phyloP scores from a whole-genome alignment of 164 flowering plant species.

The Piper longum region DNA sequence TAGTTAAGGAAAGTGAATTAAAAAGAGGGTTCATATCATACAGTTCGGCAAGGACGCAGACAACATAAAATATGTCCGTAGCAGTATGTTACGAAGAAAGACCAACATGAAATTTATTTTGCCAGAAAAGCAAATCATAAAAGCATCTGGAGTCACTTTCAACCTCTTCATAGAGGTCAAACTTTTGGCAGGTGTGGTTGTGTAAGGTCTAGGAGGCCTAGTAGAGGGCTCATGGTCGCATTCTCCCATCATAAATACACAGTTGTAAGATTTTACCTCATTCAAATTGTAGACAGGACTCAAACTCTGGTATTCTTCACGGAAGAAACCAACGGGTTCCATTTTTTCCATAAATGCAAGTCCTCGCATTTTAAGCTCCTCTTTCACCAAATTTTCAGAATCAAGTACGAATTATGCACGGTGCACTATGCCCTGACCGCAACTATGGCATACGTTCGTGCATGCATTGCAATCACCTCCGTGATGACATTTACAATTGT shows the following conservation, averaged over 20 bases:
- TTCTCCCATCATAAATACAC: constrained; percentile 10
- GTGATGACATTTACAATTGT: too few species aligned
- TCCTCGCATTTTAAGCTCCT: constrained; percentile 19
- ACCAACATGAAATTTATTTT: constrained; percentile 27
- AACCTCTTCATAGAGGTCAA: constrained; percentile 49
- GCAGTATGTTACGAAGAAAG: constrained; percentile 30
- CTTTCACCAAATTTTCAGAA: constrained; percentile 5
- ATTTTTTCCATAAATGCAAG: constrained; percentile 35
- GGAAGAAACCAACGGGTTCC: constrained; percentile 61
- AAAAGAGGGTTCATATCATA: constrained; percentile 73
- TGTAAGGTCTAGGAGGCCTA: constrained; percentile 12
- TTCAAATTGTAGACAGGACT: constrained; percentile 36
- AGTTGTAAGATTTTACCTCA: constrained; percentile 9
- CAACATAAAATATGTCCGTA: constrained; percentile 72
- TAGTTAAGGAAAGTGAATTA: constrained; percentile 33
- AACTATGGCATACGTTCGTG: too few species aligned
- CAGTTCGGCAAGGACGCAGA: constrained; percentile 85
- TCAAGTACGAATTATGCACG: too few species aligned
- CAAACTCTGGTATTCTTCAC: constrained; percentile 54
- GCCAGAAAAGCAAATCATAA: constrained; percentile 75
- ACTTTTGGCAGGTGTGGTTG: constrained; percentile 36
- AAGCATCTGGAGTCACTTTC: constrained; percentile 44
- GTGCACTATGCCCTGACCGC: too few species aligned
- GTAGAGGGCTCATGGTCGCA: constrained; percentile 9
- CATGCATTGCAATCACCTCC: too few species aligned